Evolutionary conservation across 2,329 filamentous ascomycete species (phyloP).

Genomic region (Aspergillus fumigatiaffinis): DNA sequence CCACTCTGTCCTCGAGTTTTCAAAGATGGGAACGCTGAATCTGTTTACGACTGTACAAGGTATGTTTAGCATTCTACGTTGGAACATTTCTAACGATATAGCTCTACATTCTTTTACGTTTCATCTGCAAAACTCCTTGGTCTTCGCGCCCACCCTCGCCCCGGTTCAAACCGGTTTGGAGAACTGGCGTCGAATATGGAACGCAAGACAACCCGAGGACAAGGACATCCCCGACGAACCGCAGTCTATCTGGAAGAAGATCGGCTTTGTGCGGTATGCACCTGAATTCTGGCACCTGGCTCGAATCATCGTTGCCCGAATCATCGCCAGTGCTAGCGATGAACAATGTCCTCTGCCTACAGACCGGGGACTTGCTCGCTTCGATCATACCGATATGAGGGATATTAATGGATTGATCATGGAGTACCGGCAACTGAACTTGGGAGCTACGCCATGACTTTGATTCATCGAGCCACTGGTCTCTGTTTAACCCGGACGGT

Average conservation of each 20-base stretch:
- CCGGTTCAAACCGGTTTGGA: slow-evolving; percentile 21
- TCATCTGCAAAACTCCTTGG: slow-evolving; percentile 20
- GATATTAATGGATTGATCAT: slow-evolving; percentile 23
- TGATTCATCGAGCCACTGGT: not conserved
- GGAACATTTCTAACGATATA: not conserved
- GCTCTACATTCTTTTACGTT: slow-evolving; percentile 22
- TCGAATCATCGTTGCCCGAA: slow-evolving; percentile 17
- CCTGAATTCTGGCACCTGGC: slow-evolving; percentile 28
- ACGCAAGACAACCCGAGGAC: slow-evolving; percentile 16
- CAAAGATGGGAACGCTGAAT: slow-evolving; percentile 20
- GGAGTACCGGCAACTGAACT: slow-evolving; percentile 20
- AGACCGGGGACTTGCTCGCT: slow-evolving; percentile 7
- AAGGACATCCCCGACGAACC: slow-evolving; percentile 12
- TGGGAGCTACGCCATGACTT: slow-evolving; percentile 5
- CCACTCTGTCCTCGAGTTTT: slow-evolving; percentile 10
- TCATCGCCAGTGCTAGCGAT: slow-evolving; percentile 3
- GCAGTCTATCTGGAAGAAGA: slow-evolving; percentile 21
- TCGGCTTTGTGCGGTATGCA: slow-evolving; percentile 23
- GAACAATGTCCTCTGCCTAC: not conserved
- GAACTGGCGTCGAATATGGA: slow-evolving; percentile 27
- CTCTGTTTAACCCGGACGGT: slow-evolving; percentile 25
- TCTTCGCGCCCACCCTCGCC: slow-evolving; percentile 19
- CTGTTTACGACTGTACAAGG: slow-evolving; percentile 22
- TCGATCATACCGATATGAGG: slow-evolving; percentile 23
- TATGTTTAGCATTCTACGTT: not conserved